A percentile compares a stretch with the other conserved stretches of the same genome.
Conservation (phyloP, 177 flowering plant species). For the Vitis hybrid region DNA sequence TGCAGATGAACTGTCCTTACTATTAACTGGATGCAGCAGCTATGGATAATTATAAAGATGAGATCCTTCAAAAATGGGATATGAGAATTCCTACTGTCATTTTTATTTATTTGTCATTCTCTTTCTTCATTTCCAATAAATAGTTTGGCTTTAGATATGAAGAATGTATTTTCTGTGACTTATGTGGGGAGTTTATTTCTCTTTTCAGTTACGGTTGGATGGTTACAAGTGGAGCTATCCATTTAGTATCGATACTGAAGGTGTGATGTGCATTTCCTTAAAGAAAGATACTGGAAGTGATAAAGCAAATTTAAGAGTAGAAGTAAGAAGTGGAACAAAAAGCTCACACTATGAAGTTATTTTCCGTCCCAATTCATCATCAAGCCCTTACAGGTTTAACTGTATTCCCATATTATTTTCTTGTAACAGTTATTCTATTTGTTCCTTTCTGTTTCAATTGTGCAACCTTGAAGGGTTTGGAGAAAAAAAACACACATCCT, state of each 20-base stretch:
- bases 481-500: not conserved
- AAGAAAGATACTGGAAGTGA: slow-evolving; percentile 45
- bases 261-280: slow-evolving; percentile 63
- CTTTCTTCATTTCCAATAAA: too few relatives aligned
- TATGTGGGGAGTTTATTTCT: slow-evolving; percentile 2
- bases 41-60: too few relatives aligned
- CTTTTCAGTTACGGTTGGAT: slow-evolving; percentile 63
- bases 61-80: too few relatives aligned
- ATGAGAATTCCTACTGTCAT: too few relatives aligned
- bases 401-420: not conserved
- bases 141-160: not conserved
- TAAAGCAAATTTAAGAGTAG: slow-evolving; percentile 48
- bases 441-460: not conserved
- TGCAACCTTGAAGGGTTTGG: not conserved
- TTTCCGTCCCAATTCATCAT: slow-evolving; percentile 63
- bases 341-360: slow-evolving; percentile 85
- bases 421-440: too few relatives aligned
- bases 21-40: not conserved
- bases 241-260: slow-evolving; percentile 79
- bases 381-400: slow-evolving; percentile 89
- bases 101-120: too few relatives aligned
- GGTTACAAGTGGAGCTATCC: slow-evolving; percentile 91
- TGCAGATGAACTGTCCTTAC: slow-evolving; percentile 4
- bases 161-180: not conserved
- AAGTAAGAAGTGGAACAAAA: slow-evolving; percentile 83